Evolutionary conservation across 2,329 filamentous ascomycete species (phyloP).

Genomic region (Blastomyces parvus): DNA sequence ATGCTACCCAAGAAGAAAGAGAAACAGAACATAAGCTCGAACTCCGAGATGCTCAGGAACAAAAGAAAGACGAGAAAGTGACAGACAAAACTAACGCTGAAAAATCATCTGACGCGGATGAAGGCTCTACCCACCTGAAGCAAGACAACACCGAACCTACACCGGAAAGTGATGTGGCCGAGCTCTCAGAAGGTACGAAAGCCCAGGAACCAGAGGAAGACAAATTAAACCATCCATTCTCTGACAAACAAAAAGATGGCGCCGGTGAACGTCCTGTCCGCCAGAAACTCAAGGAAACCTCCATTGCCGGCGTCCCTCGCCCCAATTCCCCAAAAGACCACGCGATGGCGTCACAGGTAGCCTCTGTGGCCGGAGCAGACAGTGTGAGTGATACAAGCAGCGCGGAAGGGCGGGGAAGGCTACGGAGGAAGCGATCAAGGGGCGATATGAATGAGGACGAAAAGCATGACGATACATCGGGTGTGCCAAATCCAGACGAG

Average conservation of each 20-base stretch:
- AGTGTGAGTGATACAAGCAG: constrained; percentile 20
- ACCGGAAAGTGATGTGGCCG: constrained; percentile 9
- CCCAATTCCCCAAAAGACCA: constrained; percentile 17
- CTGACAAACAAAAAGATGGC: constrained; percentile 23
- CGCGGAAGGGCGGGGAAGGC: constrained; percentile 27
- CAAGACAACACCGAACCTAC: background rate
- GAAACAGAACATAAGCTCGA: background rate
- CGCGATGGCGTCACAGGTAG: constrained; percentile 11
- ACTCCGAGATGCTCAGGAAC: constrained; percentile 6
- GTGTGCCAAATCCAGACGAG: constrained; percentile 15
- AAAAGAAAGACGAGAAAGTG: constrained; percentile 5
- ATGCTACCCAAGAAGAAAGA: constrained; percentile 8
- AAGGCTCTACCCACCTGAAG: constrained; percentile 1
- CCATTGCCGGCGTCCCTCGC: constrained; percentile 38
- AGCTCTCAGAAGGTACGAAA: constrained; percentile 19
- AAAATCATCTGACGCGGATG: constrained; percentile 2
- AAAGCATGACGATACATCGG: constrained; percentile 9
- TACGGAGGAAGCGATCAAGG: constrained; percentile 36
- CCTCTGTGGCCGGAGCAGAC: constrained; percentile 10
- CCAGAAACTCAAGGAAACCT: constrained; percentile 53
- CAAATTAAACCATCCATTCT: constrained; percentile 9
- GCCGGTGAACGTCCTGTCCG: constrained; percentile 48
- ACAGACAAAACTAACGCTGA: background rate
- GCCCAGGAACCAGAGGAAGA: constrained; percentile 20
- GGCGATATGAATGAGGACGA: constrained; percentile 33